A percentile compares a stretch with the other conserved stretches of the same genome.
Conservation (phyloP, 176 grass and related monocot species). For the Carex kokanica region DNA sequence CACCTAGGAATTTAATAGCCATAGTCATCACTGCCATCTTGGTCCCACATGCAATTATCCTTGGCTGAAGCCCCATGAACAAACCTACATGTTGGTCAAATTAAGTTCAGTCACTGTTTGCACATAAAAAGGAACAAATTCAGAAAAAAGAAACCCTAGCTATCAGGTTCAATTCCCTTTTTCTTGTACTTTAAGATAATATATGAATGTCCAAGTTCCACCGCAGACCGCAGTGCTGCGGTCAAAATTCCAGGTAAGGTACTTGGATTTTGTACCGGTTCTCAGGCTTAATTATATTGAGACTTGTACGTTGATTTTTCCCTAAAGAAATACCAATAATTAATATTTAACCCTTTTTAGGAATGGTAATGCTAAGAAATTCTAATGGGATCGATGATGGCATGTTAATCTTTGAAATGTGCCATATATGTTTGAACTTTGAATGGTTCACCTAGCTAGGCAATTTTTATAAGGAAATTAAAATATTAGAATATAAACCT, state of each 20-base stretch:
- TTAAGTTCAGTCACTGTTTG: not conserved
- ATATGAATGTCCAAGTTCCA: not conserved
- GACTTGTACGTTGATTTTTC: not conserved
- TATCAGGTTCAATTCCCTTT: not conserved
- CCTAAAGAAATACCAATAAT: not conserved
- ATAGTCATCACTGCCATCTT: slow-evolving; percentile 59
- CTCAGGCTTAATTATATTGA: not conserved
- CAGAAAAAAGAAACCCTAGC: not conserved
- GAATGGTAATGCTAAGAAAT: not conserved
- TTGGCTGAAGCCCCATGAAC: slow-evolving; percentile 67
- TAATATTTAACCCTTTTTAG: not conserved
- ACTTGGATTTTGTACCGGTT: not conserved
- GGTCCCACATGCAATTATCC: slow-evolving; percentile 73
- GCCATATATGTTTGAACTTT: not conserved
- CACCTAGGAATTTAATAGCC: slow-evolving; percentile 65
- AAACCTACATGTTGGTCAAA: slow-evolving; percentile 45
- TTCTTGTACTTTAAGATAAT: not conserved
- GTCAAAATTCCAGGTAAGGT: not conserved
- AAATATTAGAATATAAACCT: slow-evolving; percentile 35
- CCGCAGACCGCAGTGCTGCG: not conserved
- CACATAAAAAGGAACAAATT: not conserved
- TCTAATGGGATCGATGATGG: not conserved
- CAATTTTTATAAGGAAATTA: slow-evolving; percentile 22
- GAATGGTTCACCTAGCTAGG: not conserved
- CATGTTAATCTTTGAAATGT: not conserved